A percentile compares a stretch with the other conserved stretches of the same genome.
Evolutionary conservation across 208 protist genomes (phyloP).

Genomic region (Leishmania amazonensis): DNA sequence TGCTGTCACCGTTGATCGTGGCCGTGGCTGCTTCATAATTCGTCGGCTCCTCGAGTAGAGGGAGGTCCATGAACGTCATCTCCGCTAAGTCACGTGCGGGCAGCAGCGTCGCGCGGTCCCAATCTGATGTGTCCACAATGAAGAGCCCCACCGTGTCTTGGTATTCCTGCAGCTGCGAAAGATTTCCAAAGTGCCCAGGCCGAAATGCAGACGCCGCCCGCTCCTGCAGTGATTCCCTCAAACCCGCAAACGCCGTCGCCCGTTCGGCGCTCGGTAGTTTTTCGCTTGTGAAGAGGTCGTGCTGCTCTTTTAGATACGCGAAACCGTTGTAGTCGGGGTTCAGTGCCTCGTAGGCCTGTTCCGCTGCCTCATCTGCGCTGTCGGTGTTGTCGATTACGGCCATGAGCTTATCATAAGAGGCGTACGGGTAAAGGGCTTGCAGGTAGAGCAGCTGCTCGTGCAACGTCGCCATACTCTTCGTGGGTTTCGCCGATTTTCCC

Average conservation of each 20-base stretch:
- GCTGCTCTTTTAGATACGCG: slow-evolving; percentile 48
- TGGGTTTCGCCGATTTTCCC: not conserved
- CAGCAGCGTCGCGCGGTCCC: slow-evolving; percentile 59
- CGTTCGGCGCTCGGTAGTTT: slow-evolving; percentile 27
- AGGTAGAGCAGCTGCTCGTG: slow-evolving; percentile 49
- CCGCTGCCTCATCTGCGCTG: slow-evolving; percentile 48
- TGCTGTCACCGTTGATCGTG: not conserved
- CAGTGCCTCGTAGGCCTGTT: slow-evolving; percentile 41
- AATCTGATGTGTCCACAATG: slow-evolving; percentile 68
- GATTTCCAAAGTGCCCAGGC: slow-evolving; percentile 23
- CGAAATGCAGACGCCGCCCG: slow-evolving; percentile 33
- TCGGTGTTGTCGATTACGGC: slow-evolving; percentile 27
- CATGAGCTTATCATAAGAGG: slow-evolving; percentile 31
- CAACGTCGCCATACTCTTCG: slow-evolving; percentile 14
- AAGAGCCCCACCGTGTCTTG: slow-evolving; percentile 56
- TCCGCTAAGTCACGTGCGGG: slow-evolving; percentile 32
- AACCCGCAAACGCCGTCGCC: slow-evolving; percentile 33
- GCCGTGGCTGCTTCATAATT: not conserved
- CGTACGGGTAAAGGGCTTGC: slow-evolving; percentile 76
- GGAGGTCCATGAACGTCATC: slow-evolving; percentile 40
- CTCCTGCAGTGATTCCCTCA: slow-evolving; percentile 41
- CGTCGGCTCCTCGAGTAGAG: slow-evolving; percentile 19
- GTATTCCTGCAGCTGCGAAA: slow-evolving; percentile 66
- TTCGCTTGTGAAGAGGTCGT: slow-evolving; percentile 15
- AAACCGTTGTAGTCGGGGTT: slow-evolving; percentile 58